Evolutionary conservation across 2,329 filamentous ascomycete genomes (phyloP).

Genomic region (Incumbomyces delicatus): DNA sequence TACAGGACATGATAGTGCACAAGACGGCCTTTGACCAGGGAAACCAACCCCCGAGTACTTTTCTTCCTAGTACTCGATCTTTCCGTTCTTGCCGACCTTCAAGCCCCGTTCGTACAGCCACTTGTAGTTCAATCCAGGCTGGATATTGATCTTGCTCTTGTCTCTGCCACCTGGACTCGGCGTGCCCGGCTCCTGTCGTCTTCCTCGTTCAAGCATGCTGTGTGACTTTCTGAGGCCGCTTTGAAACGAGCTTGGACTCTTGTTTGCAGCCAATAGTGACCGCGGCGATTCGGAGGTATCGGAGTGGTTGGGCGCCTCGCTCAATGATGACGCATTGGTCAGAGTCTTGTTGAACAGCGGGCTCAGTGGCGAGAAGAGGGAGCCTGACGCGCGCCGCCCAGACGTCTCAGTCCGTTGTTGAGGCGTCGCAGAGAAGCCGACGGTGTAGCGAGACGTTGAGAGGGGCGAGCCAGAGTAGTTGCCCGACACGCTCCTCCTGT

Average conservation of each 20-base stretch:
- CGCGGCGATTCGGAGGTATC: constrained; percentile 13
- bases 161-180: constrained; percentile 21
- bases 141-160: constrained; percentile 48
- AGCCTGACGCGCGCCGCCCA: constrained; percentile 30
- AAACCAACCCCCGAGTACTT: too few species aligned
- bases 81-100: constrained; percentile 18
- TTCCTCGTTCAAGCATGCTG: constrained; percentile 15
- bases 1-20: too few species aligned
- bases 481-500: constrained; percentile 30
- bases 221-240: constrained; percentile 14
- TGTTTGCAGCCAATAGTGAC: constrained; percentile 8
- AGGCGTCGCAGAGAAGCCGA: constrained; percentile 19
- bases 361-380: constrained; percentile 47
- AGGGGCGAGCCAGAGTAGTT: constrained; percentile 19
- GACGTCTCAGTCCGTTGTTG: constrained; percentile 30
- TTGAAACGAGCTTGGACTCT: constrained; percentile 9
- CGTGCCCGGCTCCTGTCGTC: constrained; percentile 12
- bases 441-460: constrained; percentile 13
- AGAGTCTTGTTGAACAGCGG: constrained; percentile 62
- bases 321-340: constrained; percentile 15
- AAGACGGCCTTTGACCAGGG: too few species aligned
- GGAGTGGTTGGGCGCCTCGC: constrained; percentile 3
- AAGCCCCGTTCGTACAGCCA: constrained; percentile 85
- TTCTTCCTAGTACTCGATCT: constrained; percentile 11
- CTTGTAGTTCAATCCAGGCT: constrained; percentile 74